Evolutionary conservation across 2,329 filamentous ascomycete genomes (phyloP).

Genomic region (Colletotrichum tropicicola): DNA sequence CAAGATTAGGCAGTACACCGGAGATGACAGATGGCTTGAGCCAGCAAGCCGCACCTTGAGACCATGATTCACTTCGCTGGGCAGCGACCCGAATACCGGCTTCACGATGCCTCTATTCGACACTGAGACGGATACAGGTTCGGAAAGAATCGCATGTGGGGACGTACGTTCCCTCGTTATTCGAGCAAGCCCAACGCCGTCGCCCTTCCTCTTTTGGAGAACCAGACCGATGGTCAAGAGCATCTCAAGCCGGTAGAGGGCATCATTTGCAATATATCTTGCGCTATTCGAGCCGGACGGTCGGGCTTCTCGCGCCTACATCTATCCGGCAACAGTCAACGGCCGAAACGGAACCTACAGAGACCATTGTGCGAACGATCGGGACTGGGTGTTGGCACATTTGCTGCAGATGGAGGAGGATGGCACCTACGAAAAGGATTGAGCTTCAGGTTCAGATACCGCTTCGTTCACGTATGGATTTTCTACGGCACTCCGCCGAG

Average conservation of each 20-base stretch:
- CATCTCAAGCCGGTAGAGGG: not conserved
- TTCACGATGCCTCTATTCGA: conserved; percentile 19
- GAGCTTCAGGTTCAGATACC: too few relatives aligned
- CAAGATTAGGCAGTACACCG: conserved; percentile 55
- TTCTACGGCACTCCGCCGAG: too few relatives aligned
- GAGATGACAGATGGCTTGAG: conserved; percentile 47
- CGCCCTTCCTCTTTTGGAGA: conserved; percentile 14
- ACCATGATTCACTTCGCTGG: conserved; percentile 8
- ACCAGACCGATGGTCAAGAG: not conserved
- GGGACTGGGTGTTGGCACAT: conserved; percentile 18
- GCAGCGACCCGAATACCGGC: conserved; percentile 23
- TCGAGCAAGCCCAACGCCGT: conserved; percentile 23
- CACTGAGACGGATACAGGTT: conserved; percentile 30
- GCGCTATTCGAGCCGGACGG: conserved; percentile 14
- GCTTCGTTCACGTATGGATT: too few relatives aligned
- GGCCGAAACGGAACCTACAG: conserved; percentile 8
- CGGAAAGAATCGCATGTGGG: conserved; percentile 22
- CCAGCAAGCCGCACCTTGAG: conserved; percentile 10
- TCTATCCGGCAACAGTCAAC: conserved; percentile 20
- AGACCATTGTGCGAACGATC: conserved; percentile 26
- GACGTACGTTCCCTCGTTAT: conserved; percentile 22
- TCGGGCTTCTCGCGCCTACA: conserved; percentile 18
- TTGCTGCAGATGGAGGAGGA: conserved; percentile 23
- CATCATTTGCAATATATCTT: conserved; percentile 4
- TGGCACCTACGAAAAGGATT: not conserved